Evolutionary conservation across 306 rosid genomes (phyloP).

Genomic region (Fagus crenata): DNA sequence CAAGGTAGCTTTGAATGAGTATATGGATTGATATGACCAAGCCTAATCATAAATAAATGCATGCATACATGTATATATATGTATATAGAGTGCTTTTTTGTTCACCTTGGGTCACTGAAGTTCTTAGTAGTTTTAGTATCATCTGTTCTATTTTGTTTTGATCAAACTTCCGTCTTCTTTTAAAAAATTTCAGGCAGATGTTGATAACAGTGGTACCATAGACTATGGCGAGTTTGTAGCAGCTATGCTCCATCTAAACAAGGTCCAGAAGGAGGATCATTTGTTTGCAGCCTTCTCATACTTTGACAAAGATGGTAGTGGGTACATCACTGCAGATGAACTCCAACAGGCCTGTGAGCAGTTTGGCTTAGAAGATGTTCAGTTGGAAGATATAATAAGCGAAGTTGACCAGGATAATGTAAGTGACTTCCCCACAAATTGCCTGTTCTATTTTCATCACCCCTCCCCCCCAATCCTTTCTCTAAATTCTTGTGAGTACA

Average conservation of each 20-base stretch:
- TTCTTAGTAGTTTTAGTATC: not conserved
- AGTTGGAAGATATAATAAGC: slow-evolving; percentile 71
- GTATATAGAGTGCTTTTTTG: not conserved
- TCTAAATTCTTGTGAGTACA: not conserved
- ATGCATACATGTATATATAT: no score
- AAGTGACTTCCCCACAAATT: slow-evolving; percentile 26
- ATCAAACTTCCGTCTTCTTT: slow-evolving; percentile 17
- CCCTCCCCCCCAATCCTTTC: not conserved
- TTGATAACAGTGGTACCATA: slow-evolving; percentile 92
- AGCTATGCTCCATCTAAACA: slow-evolving; percentile 91
- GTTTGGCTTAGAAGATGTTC: slow-evolving; percentile 70
- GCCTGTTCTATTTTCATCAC: not conserved
- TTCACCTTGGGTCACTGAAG: not conserved
- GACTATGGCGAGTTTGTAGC: slow-evolving; percentile 94
- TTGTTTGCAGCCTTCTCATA: slow-evolving; percentile 83
- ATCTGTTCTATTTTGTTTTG: slow-evolving; percentile 4
- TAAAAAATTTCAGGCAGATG: slow-evolving; percentile 65
- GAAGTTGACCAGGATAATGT: slow-evolving; percentile 88
- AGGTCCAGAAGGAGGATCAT: slow-evolving; percentile 86
- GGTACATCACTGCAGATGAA: slow-evolving; percentile 88
- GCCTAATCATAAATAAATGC: not conserved
- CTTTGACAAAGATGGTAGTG: slow-evolving; percentile 94
- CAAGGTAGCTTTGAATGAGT: not conserved
- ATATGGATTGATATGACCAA: not conserved
- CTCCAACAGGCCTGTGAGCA: slow-evolving; percentile 81